Evolutionary conservation across 2,329 filamentous ascomycete species (phyloP), one percentile per base, ranked within the genome.

Genomic region (Ophiostoma sp.): DNA sequence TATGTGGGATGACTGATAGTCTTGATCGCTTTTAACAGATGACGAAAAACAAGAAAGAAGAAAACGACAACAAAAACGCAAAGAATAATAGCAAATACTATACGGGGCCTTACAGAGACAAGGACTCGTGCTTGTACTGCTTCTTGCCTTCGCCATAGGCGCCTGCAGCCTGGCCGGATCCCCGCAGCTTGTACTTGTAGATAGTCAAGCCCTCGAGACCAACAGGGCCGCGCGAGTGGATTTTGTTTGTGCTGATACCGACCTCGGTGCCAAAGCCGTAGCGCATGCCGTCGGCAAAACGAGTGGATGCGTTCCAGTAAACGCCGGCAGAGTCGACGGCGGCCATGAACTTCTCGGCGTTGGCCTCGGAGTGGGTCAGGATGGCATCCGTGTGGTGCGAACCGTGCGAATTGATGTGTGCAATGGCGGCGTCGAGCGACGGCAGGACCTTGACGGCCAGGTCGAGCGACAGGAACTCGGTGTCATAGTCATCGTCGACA

Each of bases 251-350:
- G 81, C 92, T 96, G 80, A 99, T 98, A 69, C 95, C 95, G 33
- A 99, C 95, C 81, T 99, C 95, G 0, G 95, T 98, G 67, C 95
- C 95, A 80, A 99, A 99, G 8, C 95, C 95, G 78, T 96, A 98
- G 60, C 95, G 86, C 91, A 96, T 97, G 8, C 95, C 95, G 79
- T 99, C 95, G 6, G 94, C 93, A 81, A 99, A 94, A 68, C 95
- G 87, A 10, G 93, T 97, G 33, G 92, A 96, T 8, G 93, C 92
- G 78, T 99, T 99, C 93, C 94, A 97, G 84, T 96, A 99, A 23
- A 94, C 94, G 68, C 94, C 94, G 0, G 93, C 91, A 36, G 93
- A 92, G 80, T 98, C 95, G 68, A 98, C 87, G 71, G 87, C 87
- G 64, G 87, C 86, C 86, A 96, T 92, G 83, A 98, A 99, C 67